phyloP scores from a whole-genome alignment of 441 rosid genomes.

The Bocquillonia castaneifolia region DNA sequence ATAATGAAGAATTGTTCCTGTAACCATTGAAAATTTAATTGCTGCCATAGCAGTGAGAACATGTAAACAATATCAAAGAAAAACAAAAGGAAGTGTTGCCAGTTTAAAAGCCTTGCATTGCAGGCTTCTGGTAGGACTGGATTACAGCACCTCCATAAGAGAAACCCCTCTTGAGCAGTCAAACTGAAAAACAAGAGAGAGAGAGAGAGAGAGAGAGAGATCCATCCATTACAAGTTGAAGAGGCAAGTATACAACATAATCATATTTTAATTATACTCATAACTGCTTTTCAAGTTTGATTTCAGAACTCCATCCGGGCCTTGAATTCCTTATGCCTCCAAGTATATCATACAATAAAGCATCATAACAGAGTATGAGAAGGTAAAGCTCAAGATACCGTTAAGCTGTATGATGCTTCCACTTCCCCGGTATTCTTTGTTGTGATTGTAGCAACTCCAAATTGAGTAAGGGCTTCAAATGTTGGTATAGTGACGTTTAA shows the following conservation, averaged over 20 bases:
- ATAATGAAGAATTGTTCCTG: conserved; percentile 92
- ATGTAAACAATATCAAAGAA: too few relatives aligned
- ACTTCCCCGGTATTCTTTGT: conserved; percentile 70
- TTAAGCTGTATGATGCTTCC: conserved; percentile 91
- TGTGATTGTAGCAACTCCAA: conserved; percentile 75
- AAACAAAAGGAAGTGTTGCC: neutral
- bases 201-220: too few relatives aligned
- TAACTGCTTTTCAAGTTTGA: neutral
- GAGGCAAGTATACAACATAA: neutral
- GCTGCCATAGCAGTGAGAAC: neutral
- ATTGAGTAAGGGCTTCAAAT: conserved; percentile 81
- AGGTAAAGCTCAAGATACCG: conserved; percentile 39
- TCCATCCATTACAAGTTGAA: conserved; percentile 9
- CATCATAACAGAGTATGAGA: conserved; percentile 11
- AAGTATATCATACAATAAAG: neutral
- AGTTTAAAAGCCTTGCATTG: neutral
- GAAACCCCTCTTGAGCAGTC: conserved; percentile 80
- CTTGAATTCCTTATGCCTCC: neutral
- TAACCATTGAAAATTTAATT: conserved; percentile 14
- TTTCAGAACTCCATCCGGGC: neutral
- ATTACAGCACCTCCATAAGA: conserved; percentile 57
- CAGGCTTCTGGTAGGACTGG: neutral
- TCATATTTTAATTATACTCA: neutral
- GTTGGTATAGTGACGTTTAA: conserved; percentile 61
- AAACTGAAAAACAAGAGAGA: conserved; percentile 51